Evolutionary conservation across 192 early-diverging fungal species (phyloP), one percentile per base, ranked within the genome.

Genomic region (Rhizoclosmatium sp.): DNA sequence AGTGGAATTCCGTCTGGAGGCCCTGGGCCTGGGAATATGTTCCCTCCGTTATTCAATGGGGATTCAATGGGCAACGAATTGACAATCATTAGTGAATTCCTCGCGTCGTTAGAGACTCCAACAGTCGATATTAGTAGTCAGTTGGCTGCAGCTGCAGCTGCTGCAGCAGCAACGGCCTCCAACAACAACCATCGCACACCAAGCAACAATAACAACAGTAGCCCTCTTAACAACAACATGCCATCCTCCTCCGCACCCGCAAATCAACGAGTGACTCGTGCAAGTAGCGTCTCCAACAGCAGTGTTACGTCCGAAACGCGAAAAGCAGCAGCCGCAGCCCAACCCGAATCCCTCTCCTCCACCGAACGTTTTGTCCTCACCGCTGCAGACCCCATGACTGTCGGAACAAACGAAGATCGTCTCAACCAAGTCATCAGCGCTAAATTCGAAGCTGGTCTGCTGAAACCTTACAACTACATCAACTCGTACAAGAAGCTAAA

Each of bases 381-480:
- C 2, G 96, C 96, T 0, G 97, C 97, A 0, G 96, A 98, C 80
- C 97, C 97, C 0, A 89, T 85, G 45, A 81, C 75, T 12, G 94
- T 96, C 79, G 93, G 93, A 19, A 90, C 91, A 39, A 89, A 92
- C 7, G 94, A 96, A 81, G 96, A 95, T 76, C 92, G 96, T 78
- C 86, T 98, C 73, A 94, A 90, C 23, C 92, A 95, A 75, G 93
- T 98, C 23, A 95, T 98, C 80, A 93, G 93, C 79, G 97, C 97
- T 41, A 98, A 98, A 82, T 95, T 94, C 71, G 95, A 98, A 74
- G 97, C 97, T 0, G 97, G 97, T 0, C 90, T 97, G 75, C 85
- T 98, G 58, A 96, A 95, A 82, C 97, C 97, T n/a, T 96, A 96
- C 89, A 96, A 98, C 86, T 97, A 97, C 82, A 92, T 95, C 78